Evolutionary conservation across 2,329 filamentous ascomycete genomes (phyloP), one percentile per base, ranked within the genome.

Genomic region (Bipolaris cookei): DNA sequence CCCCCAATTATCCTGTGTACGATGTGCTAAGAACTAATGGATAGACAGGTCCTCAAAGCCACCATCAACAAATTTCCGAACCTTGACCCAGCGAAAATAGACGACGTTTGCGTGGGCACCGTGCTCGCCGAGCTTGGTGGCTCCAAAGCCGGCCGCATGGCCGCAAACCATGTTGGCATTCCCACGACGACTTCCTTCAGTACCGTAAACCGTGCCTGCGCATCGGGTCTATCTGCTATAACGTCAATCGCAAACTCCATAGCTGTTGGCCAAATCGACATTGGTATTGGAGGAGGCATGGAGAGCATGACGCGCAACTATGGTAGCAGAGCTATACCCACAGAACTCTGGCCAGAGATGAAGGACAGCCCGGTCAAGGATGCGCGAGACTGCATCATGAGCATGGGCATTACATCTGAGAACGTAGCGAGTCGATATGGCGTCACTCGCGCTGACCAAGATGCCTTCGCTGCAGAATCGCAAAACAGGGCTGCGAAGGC

Each of bases 241-340:
- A 89, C 91, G 1, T 80, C 82, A 13, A 82, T 96, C 3, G 90
- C 90, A 4, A 87, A 89, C 55, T 83, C 88, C 61, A 95, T 97
- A 66, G 84, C 86, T n/a, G 82, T 84, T 0, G 92, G 90, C 1
- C 84, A 86, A 66, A 89, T 94, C 49, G 84, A 88, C 60, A 82
- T 83, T 0, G 93, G 91, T 58, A 86, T 97, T 60, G 93, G 88
- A 8, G 93, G 90, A 1, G 93, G 93, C 28, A 97, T 96, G 90
- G 93, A 97, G 84, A 94, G 90, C 79, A 97, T 97, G 93, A 96
- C 91, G 62, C 81, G 89, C 64, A 97, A 97, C 79, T 97, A 97
- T 77, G 92, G 88, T 49, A 86, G 82, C 23, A 82, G 87, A 55
- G 93, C 93, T n/a, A 95, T 97, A 41, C 93, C 93, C 0, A 88